Evolutionary conservation across 78 protist species (phyloP).

Genomic region (Dictyostelium purpureum): DNA sequence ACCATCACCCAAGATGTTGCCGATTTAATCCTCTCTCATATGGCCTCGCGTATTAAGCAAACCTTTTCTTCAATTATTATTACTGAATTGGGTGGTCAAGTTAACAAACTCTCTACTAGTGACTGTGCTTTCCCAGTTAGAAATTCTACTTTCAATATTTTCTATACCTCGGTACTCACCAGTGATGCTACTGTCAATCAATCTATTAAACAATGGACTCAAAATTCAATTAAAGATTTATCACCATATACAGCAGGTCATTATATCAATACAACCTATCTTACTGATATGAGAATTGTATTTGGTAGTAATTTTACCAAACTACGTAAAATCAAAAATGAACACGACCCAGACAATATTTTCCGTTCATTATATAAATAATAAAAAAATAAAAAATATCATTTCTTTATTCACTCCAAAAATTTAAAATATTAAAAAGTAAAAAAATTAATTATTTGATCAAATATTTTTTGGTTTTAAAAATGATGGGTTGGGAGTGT

Average conservation of each 20-base stretch:
- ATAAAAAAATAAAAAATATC: too few species aligned
- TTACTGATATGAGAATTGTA: neutral
- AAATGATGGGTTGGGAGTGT: too few species aligned
- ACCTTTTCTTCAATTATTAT: neutral
- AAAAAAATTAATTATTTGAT: too few species aligned
- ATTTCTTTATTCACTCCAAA: too few species aligned
- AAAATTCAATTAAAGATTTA: neutral
- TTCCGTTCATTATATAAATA: neutral
- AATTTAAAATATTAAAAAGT: too few species aligned
- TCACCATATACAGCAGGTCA: neutral
- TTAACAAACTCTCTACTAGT: neutral
- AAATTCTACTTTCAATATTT: conserved; percentile 4
- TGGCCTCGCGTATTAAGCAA: neutral
- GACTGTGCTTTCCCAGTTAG: neutral
- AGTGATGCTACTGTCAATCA: neutral
- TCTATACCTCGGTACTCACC: neutral
- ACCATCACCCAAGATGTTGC: neutral
- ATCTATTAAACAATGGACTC: neutral
- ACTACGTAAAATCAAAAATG: neutral
- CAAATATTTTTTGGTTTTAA: too few species aligned
- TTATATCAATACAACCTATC: neutral
- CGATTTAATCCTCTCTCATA: neutral
- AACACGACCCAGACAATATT: neutral
- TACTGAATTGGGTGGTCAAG: conserved; percentile 13
- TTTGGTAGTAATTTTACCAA: neutral